Conservation (phyloP, 345 rosid species). For the Viola odorata region DNA sequence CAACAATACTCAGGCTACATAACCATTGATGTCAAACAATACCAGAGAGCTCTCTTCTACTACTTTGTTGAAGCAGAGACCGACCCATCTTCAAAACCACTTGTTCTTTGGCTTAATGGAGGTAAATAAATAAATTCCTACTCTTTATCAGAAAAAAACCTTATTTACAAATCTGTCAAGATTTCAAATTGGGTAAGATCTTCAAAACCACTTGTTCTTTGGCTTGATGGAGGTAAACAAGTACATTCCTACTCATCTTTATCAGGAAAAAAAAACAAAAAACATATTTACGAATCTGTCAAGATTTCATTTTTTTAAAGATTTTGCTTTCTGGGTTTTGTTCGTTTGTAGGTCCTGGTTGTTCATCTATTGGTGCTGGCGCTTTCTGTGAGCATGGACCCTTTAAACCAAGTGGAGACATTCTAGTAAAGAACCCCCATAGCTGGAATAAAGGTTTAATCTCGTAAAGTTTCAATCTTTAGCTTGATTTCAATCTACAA, state of each 20-base stretch:
- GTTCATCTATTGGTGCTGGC: constrained; percentile 26
- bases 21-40: constrained; percentile 11
- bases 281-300: no score
- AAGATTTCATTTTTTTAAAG: no score
- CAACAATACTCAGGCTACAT: constrained; percentile 19
- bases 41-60: constrained; percentile 15
- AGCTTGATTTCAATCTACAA: no score
- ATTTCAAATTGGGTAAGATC: neutral
- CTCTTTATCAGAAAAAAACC: neutral
- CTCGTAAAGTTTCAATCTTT: no score
- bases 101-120: constrained; percentile 22
- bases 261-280: neutral
- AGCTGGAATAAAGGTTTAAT: constrained; percentile 23
- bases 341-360: constrained; percentile 18
- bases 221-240: constrained; percentile 15
- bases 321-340: constrained; percentile 1
- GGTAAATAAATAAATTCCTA: neutral
- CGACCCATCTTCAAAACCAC: constrained; percentile 14
- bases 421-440: constrained; percentile 11
- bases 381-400: constrained; percentile 31
- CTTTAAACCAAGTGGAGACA: constrained; percentile 17
- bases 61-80: constrained; percentile 20
- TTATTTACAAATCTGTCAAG: no score
- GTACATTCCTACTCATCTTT: neutral
- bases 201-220: constrained; percentile 20